Conservation (phyloP, 1,284 basidiomycete species). For the Acaromyces ingoldii region DNA sequence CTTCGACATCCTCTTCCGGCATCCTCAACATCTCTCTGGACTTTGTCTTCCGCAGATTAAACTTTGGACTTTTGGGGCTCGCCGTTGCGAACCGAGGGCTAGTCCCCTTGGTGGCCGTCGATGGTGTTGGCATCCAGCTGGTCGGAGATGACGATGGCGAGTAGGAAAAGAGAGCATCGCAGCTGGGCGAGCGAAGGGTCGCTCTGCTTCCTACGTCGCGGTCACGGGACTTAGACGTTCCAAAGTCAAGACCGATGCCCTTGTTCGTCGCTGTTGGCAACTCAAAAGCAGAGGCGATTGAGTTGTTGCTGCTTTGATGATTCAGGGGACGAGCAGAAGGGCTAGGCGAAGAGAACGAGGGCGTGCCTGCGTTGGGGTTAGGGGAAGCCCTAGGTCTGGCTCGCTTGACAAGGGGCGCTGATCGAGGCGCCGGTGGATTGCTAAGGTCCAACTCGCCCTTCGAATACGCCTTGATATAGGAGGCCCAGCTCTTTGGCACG, state of each 20-base stretch:
- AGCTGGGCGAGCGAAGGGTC: no score
- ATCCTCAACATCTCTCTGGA: slow-evolving; percentile 4
- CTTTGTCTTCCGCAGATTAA: neutral
- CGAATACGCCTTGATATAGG: slow-evolving; percentile 8
- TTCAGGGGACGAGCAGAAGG: slow-evolving; percentile 5
- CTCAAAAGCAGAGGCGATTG: no score
- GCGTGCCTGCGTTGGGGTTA: neutral
- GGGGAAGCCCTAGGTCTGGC: neutral
- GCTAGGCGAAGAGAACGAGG: neutral
- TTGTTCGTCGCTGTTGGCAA: no score
- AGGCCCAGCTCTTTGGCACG: slow-evolving; percentile 6
- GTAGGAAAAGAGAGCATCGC: no score
- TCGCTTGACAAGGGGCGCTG: slow-evolving; percentile 2
- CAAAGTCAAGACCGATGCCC: no score
- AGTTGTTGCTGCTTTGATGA: no score
- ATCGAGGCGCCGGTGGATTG: slow-evolving; percentile 8
- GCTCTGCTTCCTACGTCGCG: no score
- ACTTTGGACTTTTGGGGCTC: neutral
- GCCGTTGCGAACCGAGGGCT: no score
- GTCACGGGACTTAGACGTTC: no score
- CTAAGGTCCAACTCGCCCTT: slow-evolving; percentile 5
- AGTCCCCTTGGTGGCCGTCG: no score
- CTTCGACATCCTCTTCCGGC: slow-evolving; percentile 5
- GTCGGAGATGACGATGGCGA: no score
- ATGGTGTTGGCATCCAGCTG: no score